Percentiles rank a stretch among this genome's conserved stretches.
These are phyloP conservation scores for Candida multigemmis DNA, from an alignment of 805 yeast genomes.

Conservation along the genomic window DNA sequence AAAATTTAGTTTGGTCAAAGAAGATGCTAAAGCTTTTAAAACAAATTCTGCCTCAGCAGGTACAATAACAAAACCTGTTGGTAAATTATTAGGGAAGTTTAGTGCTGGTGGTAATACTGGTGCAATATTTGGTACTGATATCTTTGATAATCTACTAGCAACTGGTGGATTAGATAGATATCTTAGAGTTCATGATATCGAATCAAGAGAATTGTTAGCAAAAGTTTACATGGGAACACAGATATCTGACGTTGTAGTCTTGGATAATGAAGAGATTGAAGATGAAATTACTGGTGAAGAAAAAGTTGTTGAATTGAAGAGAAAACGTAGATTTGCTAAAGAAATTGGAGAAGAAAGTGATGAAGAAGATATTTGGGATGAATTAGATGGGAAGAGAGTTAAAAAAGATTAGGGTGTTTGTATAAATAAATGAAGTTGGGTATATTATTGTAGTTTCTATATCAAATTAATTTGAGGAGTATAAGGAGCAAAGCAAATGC, in stretches of 20 bases:
- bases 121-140: conserved; percentile 61
- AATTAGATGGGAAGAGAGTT: conserved; percentile 16
- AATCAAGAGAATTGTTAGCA: conserved; percentile 48
- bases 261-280: conserved; percentile 37
- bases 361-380: conserved; percentile 31
- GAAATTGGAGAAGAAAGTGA: conserved; percentile 19
- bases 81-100: conserved; percentile 58
- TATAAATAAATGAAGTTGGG: too few relatives aligned
- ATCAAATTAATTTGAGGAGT: too few relatives aligned
- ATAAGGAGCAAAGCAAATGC: too few relatives aligned
- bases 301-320: conserved; percentile 6
- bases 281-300: conserved; percentile 15
- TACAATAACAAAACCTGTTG: conserved; percentile 35
- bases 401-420: conserved; percentile 6
- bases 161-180: conserved; percentile 88
- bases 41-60: conserved; percentile 36
- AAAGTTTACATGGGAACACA: conserved; percentile 76
- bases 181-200: conserved; percentile 63
- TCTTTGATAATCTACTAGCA: conserved; percentile 39
- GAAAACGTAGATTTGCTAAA: conserved; percentile 13
- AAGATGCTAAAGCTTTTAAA: conserved; percentile 26
- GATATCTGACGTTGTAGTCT: conserved; percentile 41
- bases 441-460: too few relatives aligned
- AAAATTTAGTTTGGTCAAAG: conserved; percentile 31
- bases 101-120: conserved; percentile 46